A percentile compares a stretch with the other conserved stretches of the same genome.
phyloP scores from a whole-genome alignment of 2,329 filamentous ascomycete species.

The Dactylellina cionopaga region DNA sequence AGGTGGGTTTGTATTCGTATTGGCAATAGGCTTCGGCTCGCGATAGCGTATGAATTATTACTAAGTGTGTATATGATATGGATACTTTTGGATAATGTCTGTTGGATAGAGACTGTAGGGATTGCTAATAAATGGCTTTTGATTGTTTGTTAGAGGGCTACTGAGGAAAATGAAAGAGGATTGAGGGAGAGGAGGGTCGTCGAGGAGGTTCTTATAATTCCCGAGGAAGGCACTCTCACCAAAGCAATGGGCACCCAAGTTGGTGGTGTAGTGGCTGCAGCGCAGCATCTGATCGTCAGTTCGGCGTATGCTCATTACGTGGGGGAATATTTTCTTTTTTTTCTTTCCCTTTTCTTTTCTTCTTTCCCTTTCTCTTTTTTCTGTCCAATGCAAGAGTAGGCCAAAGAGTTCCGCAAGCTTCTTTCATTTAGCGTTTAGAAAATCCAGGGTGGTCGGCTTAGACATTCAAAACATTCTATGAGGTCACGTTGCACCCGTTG shows the following conservation, averaged over 20 bases:
- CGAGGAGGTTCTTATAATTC: conserved; percentile 56
- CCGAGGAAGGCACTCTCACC: conserved; percentile 32
- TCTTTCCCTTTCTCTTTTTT: too few species aligned
- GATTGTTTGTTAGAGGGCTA: conserved; percentile 20
- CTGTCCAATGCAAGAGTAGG: not conserved
- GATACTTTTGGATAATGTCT: conserved; percentile 26
- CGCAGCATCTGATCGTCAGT: conserved; percentile 57
- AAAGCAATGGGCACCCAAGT: conserved; percentile 17
- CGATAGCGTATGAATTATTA: conserved; percentile 55
- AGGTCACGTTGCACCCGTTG: conserved; percentile 50
- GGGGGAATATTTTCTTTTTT: too few species aligned
- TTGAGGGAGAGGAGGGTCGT: conserved; percentile 35
- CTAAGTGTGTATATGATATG: conserved; percentile 7
- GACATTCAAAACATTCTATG: conserved; percentile 38
- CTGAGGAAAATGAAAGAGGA: conserved; percentile 27
- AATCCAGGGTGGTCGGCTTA: conserved; percentile 53
- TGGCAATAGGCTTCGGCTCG: conserved; percentile 31
- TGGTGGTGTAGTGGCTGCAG: conserved; percentile 36
- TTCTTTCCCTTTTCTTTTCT: not conserved
- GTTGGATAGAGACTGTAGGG: conserved; percentile 33
- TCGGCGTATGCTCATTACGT: conserved; percentile 58
- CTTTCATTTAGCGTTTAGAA: conserved; percentile 60
- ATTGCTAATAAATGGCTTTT: conserved; percentile 12
- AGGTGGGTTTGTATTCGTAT: not conserved
- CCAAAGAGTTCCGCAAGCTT: conserved; percentile 51